Base-by-base conservation (phyloP, 2,329 filamentous ascomycete genomes). In the Hymenoscyphus linearis region DNA sequence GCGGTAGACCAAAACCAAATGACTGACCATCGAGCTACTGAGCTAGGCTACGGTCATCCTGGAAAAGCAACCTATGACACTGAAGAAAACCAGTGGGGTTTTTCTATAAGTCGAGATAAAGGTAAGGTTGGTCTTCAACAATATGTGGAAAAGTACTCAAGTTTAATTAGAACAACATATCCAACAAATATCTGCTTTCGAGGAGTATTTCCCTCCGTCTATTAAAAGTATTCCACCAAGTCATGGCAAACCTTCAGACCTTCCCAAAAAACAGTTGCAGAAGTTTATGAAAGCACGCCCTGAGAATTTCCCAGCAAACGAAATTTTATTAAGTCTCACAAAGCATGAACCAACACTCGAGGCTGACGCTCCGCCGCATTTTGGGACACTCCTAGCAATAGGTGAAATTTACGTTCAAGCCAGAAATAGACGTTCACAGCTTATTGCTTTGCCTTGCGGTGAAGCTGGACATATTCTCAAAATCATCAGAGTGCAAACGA, bases 21-120 rank as follows among this genome's bases (percentile, higher is more conserved):
- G 66, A 60, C 60, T 67, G 66, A 75, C 60, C 74, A 73, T 59
- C 72, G 75, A 47, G 70, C 75, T 40, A 76, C 74, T 67, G 76
- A 81, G 74, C 76, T 84, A 57, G 75, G 78, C 59, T 80, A 79
- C 67, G 83, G 83, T 72, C 80, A 83, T 68, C 76, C 81, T 61
- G 83, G 82, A 62, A 74, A 76, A 60, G 70, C 79, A 50, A 72
- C 73, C 6, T 85, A 85, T 65, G 67, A 74, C 60, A 64, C 68
- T 58, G 66, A 69, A 13, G 69, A 72, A 57, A 65, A 65, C 14
- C 53, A 65, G 62, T 74, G 72, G 72, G 61, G 14, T 3, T 74
- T 74, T 58, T 70, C 71, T n/a, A 57, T 63, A 27, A 58, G 64
- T 52, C 22, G 59, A 16, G 59, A 57, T 18, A 57, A 64, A 56